Evolutionary conservation across 257 asterid species (phyloP), one percentile per base, ranked within the genome.

Genomic region (Plantago ovata): DNA sequence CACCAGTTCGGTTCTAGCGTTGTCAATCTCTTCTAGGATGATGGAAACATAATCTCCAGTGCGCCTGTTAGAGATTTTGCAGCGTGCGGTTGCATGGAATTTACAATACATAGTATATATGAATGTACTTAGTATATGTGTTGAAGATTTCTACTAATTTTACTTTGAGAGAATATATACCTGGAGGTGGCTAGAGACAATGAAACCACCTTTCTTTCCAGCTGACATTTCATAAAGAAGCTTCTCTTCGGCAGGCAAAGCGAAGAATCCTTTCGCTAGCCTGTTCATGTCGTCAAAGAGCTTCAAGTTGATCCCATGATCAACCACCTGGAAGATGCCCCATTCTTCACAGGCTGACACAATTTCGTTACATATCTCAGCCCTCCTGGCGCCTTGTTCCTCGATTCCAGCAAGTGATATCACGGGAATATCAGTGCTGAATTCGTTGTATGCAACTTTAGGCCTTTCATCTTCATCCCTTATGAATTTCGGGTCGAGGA

Each of bases 381-480:
- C 53, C 77, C 89, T 77, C 28, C 14, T 9, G 32, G 22, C 77
- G 4, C 69, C 60, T 4, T 3, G 7, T 12, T 72, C 79, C 20
- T 70, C 70, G 6, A 84, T 75, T 51, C 96, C 94, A 43, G 75
- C 69, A 0, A 92, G 65, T 6, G 98, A 85, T 65, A 92, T 92
- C 41, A 92, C 72, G n/a, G 98, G 95, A 67, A 92, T 85, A 0
- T 88, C 87, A 6, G 74, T 36, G 77, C 97, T 92, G 72, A 88
- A 88, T 3, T 74, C 49, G 65, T 88, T 73, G 78, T 88, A 75
- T 1, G 84, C 82, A 50, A 85, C 94, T 67, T 79, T 88, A 0
- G 98, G 97, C 68, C 98, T 77, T 62, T 88, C 97, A 9, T 86
- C 95, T 63, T 82, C 98, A 40, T 88, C 98, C 58, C 98, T 60